Percentiles rank a stretch among this genome's conserved stretches.
Conservation (phyloP, 176 grass and related monocot species). For the Eleusine coracana region DNA sequence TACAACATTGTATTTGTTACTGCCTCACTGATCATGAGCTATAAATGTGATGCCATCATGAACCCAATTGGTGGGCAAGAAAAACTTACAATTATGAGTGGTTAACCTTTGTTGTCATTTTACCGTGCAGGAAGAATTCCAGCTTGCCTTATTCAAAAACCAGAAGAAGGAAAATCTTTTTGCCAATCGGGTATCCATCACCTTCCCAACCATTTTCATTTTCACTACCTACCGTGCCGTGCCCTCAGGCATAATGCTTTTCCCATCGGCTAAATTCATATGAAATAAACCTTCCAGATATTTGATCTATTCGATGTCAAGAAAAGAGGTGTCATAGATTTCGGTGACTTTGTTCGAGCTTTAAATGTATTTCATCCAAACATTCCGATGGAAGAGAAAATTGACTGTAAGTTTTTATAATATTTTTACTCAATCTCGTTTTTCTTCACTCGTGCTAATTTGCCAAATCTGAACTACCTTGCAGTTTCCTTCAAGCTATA, state of each 20-base stretch:
- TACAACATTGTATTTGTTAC: not conserved
- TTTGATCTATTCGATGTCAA: constrained; percentile 98
- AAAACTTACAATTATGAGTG: not conserved
- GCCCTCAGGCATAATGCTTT: not conserved
- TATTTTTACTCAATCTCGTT: constrained; percentile 3
- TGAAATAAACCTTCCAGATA: constrained; percentile 57
- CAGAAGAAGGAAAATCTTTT: constrained; percentile 95
- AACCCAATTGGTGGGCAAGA: constrained; percentile 3
- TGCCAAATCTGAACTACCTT: constrained; percentile 29
- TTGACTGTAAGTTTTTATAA: constrained; percentile 74
- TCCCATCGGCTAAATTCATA: constrained; percentile 31
- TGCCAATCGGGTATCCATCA: constrained; percentile 72
- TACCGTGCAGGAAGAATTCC: constrained; percentile 85
- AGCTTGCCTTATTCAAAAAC: constrained; percentile 91
- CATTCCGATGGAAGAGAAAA: constrained; percentile 88
- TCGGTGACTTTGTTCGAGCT: constrained; percentile 90
- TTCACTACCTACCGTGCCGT: not conserved
- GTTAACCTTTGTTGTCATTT: constrained; percentile 9
- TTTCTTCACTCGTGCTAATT: constrained; percentile 15
- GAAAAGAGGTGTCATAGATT: constrained; percentile 85
- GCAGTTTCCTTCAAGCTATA: constrained; percentile 95
- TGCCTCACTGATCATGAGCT: not conserved
- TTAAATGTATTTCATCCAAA: constrained; percentile 98
- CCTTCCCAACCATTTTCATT: constrained; percentile 25
- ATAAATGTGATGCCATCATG: not conserved